phyloP scores from a whole-genome alignment of 176 grass and related monocot genomes.

The sorghum (Sorghum bicolor) region DNA sequence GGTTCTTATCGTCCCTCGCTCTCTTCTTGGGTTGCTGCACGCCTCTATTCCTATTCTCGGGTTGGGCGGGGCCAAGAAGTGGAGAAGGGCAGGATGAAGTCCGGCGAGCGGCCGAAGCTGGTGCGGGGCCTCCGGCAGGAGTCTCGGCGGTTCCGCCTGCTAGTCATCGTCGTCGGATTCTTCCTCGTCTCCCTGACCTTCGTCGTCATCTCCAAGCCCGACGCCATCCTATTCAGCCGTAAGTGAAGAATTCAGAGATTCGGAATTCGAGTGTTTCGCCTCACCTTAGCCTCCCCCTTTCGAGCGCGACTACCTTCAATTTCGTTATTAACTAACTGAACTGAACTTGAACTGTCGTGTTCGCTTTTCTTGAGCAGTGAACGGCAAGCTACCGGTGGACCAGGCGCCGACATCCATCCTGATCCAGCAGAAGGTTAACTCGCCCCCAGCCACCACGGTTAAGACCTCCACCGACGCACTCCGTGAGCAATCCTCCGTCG shows the following conservation, averaged over 20 bases:
- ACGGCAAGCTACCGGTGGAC: constrained; percentile 49
- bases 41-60: not conserved
- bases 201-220: constrained; percentile 72
- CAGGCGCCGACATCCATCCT: constrained; percentile 44
- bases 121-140: constrained; percentile 58
- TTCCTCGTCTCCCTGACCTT: constrained; percentile 81
- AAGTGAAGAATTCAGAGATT: not conserved
- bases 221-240: constrained; percentile 56
- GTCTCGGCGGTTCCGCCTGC: constrained; percentile 56
- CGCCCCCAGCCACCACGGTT: not conserved
- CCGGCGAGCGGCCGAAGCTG: constrained; percentile 63
- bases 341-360: not conserved
- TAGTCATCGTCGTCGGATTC: constrained; percentile 62
- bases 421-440: constrained; percentile 38
- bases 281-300: not conserved
- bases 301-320: not conserved
- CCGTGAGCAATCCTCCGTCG: not conserved
- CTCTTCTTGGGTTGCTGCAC: not conserved
- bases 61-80: not conserved
- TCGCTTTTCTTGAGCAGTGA: constrained; percentile 24
- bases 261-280: not conserved
- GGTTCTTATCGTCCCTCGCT: not conserved
- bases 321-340: not conserved
- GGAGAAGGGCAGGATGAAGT: constrained; percentile 39
- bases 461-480: constrained; percentile 22